These are phyloP conservation scores for Pythium oligandrum DNA, from an alignment of 352 stramenopile genomes.

Conservation along the genomic window DNA sequence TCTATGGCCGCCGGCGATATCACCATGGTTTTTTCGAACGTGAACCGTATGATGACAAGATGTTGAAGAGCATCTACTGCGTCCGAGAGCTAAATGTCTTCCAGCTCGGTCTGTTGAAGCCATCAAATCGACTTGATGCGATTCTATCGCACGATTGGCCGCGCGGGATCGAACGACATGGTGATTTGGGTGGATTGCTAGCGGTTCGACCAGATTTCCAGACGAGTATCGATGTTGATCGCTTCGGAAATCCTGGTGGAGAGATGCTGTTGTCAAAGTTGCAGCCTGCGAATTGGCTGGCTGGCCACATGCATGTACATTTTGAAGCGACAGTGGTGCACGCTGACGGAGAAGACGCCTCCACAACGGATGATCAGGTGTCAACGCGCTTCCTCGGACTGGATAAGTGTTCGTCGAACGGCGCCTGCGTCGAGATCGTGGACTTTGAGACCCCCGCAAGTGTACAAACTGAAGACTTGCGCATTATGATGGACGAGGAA, in stretches of 20 bases:
- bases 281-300: slow-evolving; percentile 90
- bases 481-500: slow-evolving; percentile 74
- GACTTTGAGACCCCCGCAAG: slow-evolving; percentile 22
- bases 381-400: slow-evolving; percentile 90
- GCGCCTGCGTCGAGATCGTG: slow-evolving; percentile 84
- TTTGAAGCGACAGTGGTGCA: slow-evolving; percentile 87
- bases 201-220: slow-evolving; percentile 80
- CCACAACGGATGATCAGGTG: neutral
- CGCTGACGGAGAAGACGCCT: neutral
- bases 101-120: slow-evolving; percentile 46
- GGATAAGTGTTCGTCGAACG: slow-evolving; percentile 89
- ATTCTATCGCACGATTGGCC: slow-evolving; percentile 95
- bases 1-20: slow-evolving; percentile 88
- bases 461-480: slow-evolving; percentile 10
- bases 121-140: slow-evolving; percentile 57
- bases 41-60: slow-evolving; percentile 15
- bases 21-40: slow-evolving; percentile 67
- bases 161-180: slow-evolving; percentile 79
- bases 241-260: slow-evolving; percentile 78
- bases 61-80: slow-evolving; percentile 88
- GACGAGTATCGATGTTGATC: slow-evolving; percentile 76
- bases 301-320: slow-evolving; percentile 93
- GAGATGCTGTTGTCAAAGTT: slow-evolving; percentile 75
- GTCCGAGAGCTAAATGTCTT: slow-evolving; percentile 81
- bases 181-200: slow-evolving; percentile 69